Conservation (phyloP, 768 basidiomycete species). For the Termitomyces sp. region DNA sequence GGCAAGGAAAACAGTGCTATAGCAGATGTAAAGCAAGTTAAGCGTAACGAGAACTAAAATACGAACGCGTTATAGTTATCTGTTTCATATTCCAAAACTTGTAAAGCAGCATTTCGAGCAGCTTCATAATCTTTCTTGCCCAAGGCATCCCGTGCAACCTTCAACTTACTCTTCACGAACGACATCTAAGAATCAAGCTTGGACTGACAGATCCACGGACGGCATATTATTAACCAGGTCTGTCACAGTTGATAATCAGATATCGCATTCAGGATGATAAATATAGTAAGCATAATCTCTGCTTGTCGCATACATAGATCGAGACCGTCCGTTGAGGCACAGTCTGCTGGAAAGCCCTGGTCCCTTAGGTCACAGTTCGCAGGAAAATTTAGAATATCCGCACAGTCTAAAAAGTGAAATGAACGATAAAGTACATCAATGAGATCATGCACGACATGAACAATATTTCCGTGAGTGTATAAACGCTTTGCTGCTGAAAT, state of each 20-base stretch:
- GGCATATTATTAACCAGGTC: no score
- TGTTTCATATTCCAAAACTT: slow-evolving; percentile 70
- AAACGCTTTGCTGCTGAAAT: background rate
- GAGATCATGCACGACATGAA: no score
- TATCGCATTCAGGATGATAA: background rate
- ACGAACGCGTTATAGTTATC: slow-evolving; percentile 87
- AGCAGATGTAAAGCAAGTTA: background rate
- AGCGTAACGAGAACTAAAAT: background rate
- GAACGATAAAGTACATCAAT: no score
- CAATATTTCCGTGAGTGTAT: no score
- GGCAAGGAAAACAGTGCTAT: slow-evolving; percentile 81
- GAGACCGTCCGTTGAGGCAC: no score
- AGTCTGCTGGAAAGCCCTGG: no score
- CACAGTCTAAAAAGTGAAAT: background rate
- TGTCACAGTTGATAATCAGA: background rate
- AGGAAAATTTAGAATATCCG: background rate
- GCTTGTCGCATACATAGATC: no score
- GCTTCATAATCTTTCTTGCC: slow-evolving; percentile 66
- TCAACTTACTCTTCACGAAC: slow-evolving; percentile 70
- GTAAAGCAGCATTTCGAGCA: slow-evolving; percentile 62
- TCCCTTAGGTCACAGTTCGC: no score
- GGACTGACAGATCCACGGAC: background rate
- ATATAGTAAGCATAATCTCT: no score
- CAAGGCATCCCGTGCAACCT: slow-evolving; percentile 71
- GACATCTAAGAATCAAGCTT: slow-evolving; percentile 25